Evolutionary conservation across 1,139 yeast species (phyloP), one percentile per base, ranked within the genome.

Genomic region (Debaryomyces singareniensis): DNA sequence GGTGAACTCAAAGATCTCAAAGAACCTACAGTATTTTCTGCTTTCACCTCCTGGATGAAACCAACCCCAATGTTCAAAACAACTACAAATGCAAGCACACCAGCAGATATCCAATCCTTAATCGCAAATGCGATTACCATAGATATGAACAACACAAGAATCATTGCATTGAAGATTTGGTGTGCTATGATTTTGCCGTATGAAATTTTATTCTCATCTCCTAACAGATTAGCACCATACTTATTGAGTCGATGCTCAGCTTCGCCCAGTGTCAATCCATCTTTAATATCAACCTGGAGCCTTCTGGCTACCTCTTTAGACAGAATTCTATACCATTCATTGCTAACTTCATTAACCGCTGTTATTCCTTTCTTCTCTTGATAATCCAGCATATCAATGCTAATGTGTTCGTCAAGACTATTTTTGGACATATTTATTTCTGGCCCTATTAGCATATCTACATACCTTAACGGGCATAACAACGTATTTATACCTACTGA

Each of bases 21-120:
- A 1, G 89, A 77, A 20, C 81, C 85, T 87, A 83, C 82, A 1
- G 93, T 82, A 51, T 79, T 75, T 43, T 82, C 91, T 2, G 93
- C 93, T 37, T 75, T 74, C 41, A 65, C 62, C 49, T 80, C 87
- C 52, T 83, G 93, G 39, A 74, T 55, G 32, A 79, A 73, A 2
- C 93, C 94, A 29, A 83, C 81, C 16, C 58, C 57, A 28, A 82
- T 77, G 49, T 83, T 83, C 38, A 83, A 66, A 25, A 58, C 56
- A 20, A 82, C 78, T 16, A 83, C 91, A 31, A 75, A 79, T 1
- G 75, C 79, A 49, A 83, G 79, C 20, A 83, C 93, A 32, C 93
- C 93, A 31, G 89, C 93, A 4, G 87, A 78, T 35, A 82, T 83
- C 81, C 85, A 82, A 55, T 82, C 93, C 34, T 63, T 64, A 42